Evolutionary conservation across 2,329 filamentous ascomycete species (phyloP), one percentile per base, ranked within the genome.

Genomic region (Dothistroma pini): DNA sequence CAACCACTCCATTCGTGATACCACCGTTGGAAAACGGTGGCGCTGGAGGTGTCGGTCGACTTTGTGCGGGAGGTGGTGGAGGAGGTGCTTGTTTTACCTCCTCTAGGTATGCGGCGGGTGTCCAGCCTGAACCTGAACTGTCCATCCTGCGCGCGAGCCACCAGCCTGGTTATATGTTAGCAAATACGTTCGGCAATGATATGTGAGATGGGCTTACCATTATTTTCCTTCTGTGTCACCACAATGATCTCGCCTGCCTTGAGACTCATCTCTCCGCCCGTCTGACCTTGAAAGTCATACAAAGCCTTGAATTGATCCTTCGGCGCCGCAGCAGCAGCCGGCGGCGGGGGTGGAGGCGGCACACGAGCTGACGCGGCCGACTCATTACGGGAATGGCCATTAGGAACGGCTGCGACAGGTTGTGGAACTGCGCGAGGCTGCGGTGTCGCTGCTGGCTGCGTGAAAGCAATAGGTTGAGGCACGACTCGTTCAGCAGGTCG

Each of bases 221-320:
- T 97, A 75, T 84, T 88, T 77, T 97, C 93, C 77, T 97, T 97
- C 72, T 95, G 89, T n/a, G 96, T 84, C 72, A 99, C 87, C 74
- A 96, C 86, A 57, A 99, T 84, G 54, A 96, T 77, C 65, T 97
- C 90, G 55, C 89, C 92, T 54, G 89, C 87, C 60, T 76, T 84
- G 65, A 99, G 85, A 16, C 89, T 88, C 56, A 99, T 81, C 76
- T 97, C 93, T 67, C 96, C 96, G 60, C 88, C 85, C 65, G 85
- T 90, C 68, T 93, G 89, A 16, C 92, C 92, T 58, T 82, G 84
- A 75, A 97, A 99, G 70, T 97, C 93, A 75, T 97, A 99, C 52
- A 97, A 76, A 4, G 92, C 95, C 79, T 92, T 95, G 71, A 90
- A 96, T 68, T 88, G 91, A 75, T 93, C 93, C 70, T 81, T 81